Conservation (phyloP, 192 early-diverging fungal genomes). For the Globomyces pollinis-pini region DNA sequence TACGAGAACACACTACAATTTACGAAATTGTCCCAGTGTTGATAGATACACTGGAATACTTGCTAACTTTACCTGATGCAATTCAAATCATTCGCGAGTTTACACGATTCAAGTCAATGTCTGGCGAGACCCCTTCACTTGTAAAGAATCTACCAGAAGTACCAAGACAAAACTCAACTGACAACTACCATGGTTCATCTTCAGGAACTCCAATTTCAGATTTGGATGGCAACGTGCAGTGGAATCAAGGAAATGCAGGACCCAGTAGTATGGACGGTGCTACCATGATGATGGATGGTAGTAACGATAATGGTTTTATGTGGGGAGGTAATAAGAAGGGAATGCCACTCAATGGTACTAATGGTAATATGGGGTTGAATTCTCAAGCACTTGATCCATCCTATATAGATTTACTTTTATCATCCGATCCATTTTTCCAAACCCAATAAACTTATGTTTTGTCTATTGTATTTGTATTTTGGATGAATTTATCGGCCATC, state of each 20-base stretch:
- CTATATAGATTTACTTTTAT: neutral
- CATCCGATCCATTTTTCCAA: constrained; percentile 4
- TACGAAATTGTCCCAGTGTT: constrained; percentile 4
- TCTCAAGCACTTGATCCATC: neutral
- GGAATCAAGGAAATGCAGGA: neutral
- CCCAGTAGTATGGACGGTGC: neutral
- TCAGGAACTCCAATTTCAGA: neutral
- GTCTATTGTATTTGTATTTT: too few species aligned
- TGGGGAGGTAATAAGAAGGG: neutral
- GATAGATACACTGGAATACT: constrained; percentile 2
- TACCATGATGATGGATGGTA: neutral
- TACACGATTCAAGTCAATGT: neutral
- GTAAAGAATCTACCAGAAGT: neutral
- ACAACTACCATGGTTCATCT: neutral
- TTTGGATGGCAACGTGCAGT: neutral
- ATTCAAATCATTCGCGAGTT: neutral
- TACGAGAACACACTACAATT: constrained; percentile 1
- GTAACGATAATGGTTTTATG: neutral
- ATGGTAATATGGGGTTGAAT: too few species aligned
- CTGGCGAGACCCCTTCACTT: neutral
- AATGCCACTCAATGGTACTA: neutral
- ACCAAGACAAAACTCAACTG: neutral
- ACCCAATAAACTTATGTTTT: neutral
- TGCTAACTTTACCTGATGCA: neutral
- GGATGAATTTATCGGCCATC: too few species aligned